Conservation (phyloP, 225 moss, liverwort and hornwort genomes). For the Physcomitrium patens region DNA sequence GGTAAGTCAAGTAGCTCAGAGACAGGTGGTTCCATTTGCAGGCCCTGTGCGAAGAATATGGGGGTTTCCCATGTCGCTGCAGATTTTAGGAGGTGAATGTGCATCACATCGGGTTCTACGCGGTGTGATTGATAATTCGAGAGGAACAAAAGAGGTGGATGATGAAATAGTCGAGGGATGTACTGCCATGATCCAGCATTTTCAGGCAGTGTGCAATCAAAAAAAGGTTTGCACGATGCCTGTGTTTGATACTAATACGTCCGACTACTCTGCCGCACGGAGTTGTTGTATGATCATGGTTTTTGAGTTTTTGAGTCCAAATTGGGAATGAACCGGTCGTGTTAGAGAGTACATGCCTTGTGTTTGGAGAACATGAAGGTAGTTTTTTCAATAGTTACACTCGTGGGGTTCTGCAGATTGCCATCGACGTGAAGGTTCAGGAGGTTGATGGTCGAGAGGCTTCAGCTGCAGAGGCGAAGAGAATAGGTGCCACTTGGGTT, state of each 20-base stretch:
- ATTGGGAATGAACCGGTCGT: not conserved
- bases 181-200: constrained; percentile 41
- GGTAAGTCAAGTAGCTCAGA: not conserved
- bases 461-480: constrained; percentile 43
- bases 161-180: constrained; percentile 48
- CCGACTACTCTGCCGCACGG: not conserved
- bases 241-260: not conserved
- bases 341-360: not conserved
- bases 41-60: constrained; percentile 50
- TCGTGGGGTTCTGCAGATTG: constrained; percentile 38
- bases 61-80: constrained; percentile 54
- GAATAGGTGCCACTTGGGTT: constrained; percentile 49
- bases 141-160: constrained; percentile 41
- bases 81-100: constrained; percentile 51
- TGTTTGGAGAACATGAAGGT: not conserved
- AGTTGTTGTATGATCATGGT: too few species aligned
- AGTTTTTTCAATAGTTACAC: not conserved
- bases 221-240: constrained; percentile 33
- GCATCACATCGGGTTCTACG: constrained; percentile 46
- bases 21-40: constrained; percentile 2
- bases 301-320: not conserved
- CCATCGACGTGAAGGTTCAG: constrained; percentile 44
- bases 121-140: constrained; percentile 39
- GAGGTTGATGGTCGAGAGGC: constrained; percentile 38
- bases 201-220: constrained; percentile 36